Conservation (phyloP, 495 filamentous ascomycete genomes). For the Paragyromitra xinjiangensis region DNA sequence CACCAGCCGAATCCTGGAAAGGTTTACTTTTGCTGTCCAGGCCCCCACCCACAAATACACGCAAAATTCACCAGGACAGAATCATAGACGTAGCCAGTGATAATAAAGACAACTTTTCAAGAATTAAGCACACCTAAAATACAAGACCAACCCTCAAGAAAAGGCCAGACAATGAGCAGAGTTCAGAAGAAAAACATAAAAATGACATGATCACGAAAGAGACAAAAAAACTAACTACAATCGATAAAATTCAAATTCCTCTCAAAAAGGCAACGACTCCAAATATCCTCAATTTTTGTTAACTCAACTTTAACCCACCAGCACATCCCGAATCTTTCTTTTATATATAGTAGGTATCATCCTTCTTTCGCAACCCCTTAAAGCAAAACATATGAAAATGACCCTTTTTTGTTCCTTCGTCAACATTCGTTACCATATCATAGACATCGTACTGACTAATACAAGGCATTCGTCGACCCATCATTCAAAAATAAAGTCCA, state of each 20-base stretch:
- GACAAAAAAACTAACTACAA: slow-evolving; percentile 4
- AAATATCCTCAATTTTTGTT: slow-evolving; percentile 8
- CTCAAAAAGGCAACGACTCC: not conserved
- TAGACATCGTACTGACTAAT: slow-evolving; percentile 50
- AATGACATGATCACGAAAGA: not conserved
- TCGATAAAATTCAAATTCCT: slow-evolving; percentile 7
- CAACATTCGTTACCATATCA: slow-evolving; percentile 48
- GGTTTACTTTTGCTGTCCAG: no score
- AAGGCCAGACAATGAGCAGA: slow-evolving; percentile 5
- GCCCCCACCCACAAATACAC: not conserved
- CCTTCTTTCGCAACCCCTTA: slow-evolving; percentile 35
- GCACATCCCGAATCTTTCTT: slow-evolving; percentile 36
- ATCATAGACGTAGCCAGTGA: not conserved
- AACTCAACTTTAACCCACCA: slow-evolving; percentile 11
- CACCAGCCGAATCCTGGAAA: no score
- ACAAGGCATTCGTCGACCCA: slow-evolving; percentile 40
- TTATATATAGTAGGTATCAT: slow-evolving; percentile 51
- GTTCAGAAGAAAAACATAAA: slow-evolving; percentile 14
- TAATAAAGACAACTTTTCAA: not conserved
- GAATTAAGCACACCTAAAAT: slow-evolving; percentile 10
- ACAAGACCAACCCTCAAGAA: not conserved
- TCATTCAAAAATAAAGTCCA: slow-evolving; percentile 44
- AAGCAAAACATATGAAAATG: slow-evolving; percentile 34
- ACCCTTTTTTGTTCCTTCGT: slow-evolving; percentile 42
- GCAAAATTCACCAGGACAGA: not conserved